Conservation (phyloP, 2,329 filamentous ascomycete genomes). For the Metarhizium anisopliae region DNA sequence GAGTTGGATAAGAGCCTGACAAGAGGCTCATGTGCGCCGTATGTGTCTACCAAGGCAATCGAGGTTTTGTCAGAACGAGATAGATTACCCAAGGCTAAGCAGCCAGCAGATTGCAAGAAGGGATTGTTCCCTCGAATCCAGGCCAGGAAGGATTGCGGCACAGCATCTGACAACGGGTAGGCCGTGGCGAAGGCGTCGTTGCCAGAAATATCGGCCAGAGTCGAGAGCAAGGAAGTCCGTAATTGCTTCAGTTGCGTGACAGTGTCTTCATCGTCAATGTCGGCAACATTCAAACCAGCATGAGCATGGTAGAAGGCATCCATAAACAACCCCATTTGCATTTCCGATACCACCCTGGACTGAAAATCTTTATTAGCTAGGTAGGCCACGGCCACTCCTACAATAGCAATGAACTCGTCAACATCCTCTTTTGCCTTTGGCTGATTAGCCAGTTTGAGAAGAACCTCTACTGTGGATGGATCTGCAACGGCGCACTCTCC, state of each 20-base stretch:
- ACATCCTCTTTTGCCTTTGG: constrained; percentile 33
- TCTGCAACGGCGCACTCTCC: constrained; percentile 35
- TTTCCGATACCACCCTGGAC: constrained; percentile 31
- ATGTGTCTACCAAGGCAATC: constrained; percentile 35
- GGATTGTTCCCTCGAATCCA: constrained; percentile 36
- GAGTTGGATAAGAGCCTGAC: constrained; percentile 33
- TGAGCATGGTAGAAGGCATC: constrained; percentile 39
- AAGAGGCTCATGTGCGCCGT: constrained; percentile 34
- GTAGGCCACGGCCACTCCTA: constrained; percentile 45
- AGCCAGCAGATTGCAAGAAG: constrained; percentile 47
- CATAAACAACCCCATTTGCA: constrained; percentile 35
- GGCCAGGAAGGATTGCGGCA: constrained; percentile 32
- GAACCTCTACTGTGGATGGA: constrained; percentile 35
- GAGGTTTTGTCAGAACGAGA: constrained; percentile 49
- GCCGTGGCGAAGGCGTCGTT: constrained; percentile 34
- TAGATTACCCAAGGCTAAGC: constrained; percentile 53
- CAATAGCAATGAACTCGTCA: constrained; percentile 45
- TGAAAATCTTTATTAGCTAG: constrained; percentile 46
- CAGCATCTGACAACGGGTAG: constrained; percentile 33
- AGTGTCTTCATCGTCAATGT: constrained; percentile 37
- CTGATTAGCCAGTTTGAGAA: constrained; percentile 40
- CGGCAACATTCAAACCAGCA: constrained; percentile 26
- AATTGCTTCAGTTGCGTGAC: constrained; percentile 36
- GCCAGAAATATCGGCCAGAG: constrained; percentile 44
- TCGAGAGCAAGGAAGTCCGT: constrained; percentile 39